Evolutionary conservation across 352 stramenopile species (phyloP).

Genomic region (Phytophthora pinifolia): DNA sequence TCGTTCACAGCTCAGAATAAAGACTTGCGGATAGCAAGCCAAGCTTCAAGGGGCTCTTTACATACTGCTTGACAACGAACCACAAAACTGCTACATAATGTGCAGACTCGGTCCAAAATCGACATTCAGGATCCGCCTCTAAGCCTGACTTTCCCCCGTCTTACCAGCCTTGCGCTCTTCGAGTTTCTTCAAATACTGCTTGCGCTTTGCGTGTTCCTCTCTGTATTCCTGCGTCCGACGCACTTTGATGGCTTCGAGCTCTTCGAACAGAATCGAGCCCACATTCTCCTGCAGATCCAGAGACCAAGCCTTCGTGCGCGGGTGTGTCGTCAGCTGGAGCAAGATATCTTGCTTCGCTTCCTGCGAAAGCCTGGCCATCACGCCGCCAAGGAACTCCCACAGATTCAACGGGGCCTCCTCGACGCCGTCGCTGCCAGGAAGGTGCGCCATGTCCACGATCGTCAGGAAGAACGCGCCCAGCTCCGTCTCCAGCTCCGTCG

Average conservation of each 20-base stretch:
- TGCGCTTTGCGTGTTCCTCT: slow-evolving; percentile 30
- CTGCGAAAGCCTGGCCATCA: slow-evolving; percentile 30
- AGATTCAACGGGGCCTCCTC: slow-evolving; percentile 38
- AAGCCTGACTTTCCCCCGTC: slow-evolving; percentile 16
- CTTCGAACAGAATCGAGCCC: slow-evolving; percentile 28
- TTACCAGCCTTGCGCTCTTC: slow-evolving; percentile 23
- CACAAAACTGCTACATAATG: neutral
- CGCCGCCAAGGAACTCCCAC: slow-evolving; percentile 49
- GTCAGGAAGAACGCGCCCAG: slow-evolving; percentile 68
- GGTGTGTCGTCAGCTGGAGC: slow-evolving; percentile 51
- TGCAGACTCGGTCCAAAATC: neutral
- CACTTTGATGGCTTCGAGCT: slow-evolving; percentile 34
- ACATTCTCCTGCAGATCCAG: slow-evolving; percentile 56
- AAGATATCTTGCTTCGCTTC: slow-evolving; percentile 51
- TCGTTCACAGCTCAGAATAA: too few relatives aligned
- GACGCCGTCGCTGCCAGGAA: slow-evolving; percentile 28
- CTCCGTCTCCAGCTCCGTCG: slow-evolving; percentile 40
- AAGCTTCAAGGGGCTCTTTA: too few relatives aligned
- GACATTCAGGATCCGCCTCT: neutral
- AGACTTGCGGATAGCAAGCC: too few relatives aligned
- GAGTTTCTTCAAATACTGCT: slow-evolving; percentile 34
- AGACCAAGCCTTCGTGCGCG: slow-evolving; percentile 51
- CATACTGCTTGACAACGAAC: neutral
- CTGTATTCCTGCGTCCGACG: slow-evolving; percentile 33
- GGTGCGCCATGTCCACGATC: slow-evolving; percentile 39